Base-by-base conservation (phyloP, 148 eudicot species). In the Persicaria maculosa region DNA sequence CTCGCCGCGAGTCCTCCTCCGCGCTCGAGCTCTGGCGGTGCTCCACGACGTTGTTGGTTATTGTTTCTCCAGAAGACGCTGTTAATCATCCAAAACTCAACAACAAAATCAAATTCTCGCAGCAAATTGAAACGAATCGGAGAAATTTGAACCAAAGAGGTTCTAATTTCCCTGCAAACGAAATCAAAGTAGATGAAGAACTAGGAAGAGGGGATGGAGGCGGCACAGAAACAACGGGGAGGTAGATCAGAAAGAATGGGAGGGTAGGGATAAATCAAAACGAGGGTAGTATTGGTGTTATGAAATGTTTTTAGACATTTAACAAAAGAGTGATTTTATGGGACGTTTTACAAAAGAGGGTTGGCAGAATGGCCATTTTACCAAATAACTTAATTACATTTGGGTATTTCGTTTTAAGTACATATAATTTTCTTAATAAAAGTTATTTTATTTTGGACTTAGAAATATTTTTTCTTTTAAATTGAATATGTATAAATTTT, bases 11-110 rank as follows among this genome's bases (percentile, higher is more conserved):
- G 11, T 84, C 84, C 76, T 83, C 85, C 15, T 85, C 88, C 0
- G 87, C 81, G 17, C 86, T 85, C 2, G 90, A 85, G 76, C 61
- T 84, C 43, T 53, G 68, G 44, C 44, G 68, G 43, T 22, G 44
- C 72, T 68, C 44, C 50, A 16, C 50, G 22, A 73, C 19, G 87
- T 71, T 62, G 83, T 73, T 20, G 85, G 77, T 55, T 79, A 77
- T 57, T 83, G 85, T 78, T 20, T 88, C 87, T 58, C 90, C 87
- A 86, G 44, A 88, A 83, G 84, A 82, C 78, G n/a, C 45, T 20
- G 44, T 77, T 81, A 71, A 81, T 83, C 97, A 90, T 92, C 50
- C 54, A 45, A 69, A 69, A 69, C 0, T 9, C 11, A 11, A 69
- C 25, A 69, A 52, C 55, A 9, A 45, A 16, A 45, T 16, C 12